Evolutionary conservation across 306 rosid genomes (phyloP), one percentile per base, ranked within the genome.

Genomic region (Rosa persica): DNA sequence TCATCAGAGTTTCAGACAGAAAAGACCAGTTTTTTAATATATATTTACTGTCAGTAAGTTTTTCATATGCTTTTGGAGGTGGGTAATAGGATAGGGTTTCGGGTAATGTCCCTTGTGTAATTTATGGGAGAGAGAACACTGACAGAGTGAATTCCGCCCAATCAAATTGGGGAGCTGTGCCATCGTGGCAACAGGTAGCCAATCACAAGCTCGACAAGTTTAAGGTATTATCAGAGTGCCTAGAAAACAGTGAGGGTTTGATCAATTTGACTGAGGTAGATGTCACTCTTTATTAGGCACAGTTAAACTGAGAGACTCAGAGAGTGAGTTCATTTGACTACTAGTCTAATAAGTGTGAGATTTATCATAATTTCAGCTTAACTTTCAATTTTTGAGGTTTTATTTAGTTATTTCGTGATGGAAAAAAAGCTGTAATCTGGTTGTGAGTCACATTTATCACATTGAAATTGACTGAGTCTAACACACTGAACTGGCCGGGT

Each of bases 191-290:
- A 54, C 82, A 62, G 76, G 66, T 57, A 88, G 68, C 98, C 97
- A 95, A 89, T 95, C 91, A 89, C 81, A 81, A 65, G 79, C 91
- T 95, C 97, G 97, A 90, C 79, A 91, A 89, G 79, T 86, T 93
- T 95, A 95, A 95, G 99, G 99, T 85, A 66, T 66, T 30, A 86
- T 92, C 91, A 83, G 82, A 39, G 12, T 70, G 65, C 89, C 65
- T 81, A 76, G 83, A 70, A 75, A 85, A 44, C 46, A 11, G 83
- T 58, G 81, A 17, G 22, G 40, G 62, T 55, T 55, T 11, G 30
- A 55, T 54, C 62, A 55, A 20, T 55, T 55, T 55, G 62, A 55
- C 62, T 9, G 62, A 55, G 62, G 62, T 55, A 55, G 62, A 55
- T 55, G 13, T 55, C 62, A 2, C 8, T 55, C 62, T 23, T 52